A percentile compares a stretch with the other conserved stretches of the same genome.
Conservation (phyloP, 2,329 filamentous ascomycete genomes). For the Fusarium sp. region DNA sequence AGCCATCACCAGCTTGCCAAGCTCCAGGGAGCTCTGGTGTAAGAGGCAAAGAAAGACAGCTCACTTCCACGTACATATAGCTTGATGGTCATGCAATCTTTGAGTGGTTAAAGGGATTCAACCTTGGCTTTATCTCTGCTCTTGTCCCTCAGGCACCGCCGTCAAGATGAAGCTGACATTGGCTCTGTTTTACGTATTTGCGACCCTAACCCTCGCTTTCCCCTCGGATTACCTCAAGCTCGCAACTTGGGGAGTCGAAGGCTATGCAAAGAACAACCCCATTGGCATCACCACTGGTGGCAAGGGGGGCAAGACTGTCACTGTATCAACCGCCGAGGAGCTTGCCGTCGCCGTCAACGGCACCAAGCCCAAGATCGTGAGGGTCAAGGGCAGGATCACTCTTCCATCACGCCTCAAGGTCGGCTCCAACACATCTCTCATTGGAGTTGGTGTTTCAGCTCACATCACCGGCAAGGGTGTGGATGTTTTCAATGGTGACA, state of each 20-base stretch:
- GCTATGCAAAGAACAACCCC: slow-evolving; percentile 49
- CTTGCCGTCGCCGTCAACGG: slow-evolving; percentile 56
- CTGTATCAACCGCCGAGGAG: slow-evolving; percentile 53
- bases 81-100: too few relatives aligned
- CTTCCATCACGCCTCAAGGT: slow-evolving; percentile 54
- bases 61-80: slow-evolving; percentile 8
- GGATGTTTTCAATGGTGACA: slow-evolving; percentile 48
- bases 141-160: not conserved
- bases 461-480: slow-evolving; percentile 51
- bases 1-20: slow-evolving; percentile 5
- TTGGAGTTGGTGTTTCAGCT: slow-evolving; percentile 49
- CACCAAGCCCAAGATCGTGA: slow-evolving; percentile 53
- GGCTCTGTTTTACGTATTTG: slow-evolving; percentile 24
- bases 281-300: slow-evolving; percentile 53
- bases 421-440: slow-evolving; percentile 56
- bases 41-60: not conserved
- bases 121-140: not conserved
- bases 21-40: slow-evolving; percentile 5
- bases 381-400: slow-evolving; percentile 47
- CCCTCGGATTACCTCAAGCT: slow-evolving; percentile 32
- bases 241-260: slow-evolving; percentile 40
- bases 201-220: slow-evolving; percentile 22
- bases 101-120: not conserved
- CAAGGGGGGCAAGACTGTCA: slow-evolving; percentile 57
- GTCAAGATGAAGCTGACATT: slow-evolving; percentile 31